These are phyloP conservation scores for Phytophthora fragariaefolia DNA, from an alignment of 352 stramenopile species.

Conservation along the genomic window DNA sequence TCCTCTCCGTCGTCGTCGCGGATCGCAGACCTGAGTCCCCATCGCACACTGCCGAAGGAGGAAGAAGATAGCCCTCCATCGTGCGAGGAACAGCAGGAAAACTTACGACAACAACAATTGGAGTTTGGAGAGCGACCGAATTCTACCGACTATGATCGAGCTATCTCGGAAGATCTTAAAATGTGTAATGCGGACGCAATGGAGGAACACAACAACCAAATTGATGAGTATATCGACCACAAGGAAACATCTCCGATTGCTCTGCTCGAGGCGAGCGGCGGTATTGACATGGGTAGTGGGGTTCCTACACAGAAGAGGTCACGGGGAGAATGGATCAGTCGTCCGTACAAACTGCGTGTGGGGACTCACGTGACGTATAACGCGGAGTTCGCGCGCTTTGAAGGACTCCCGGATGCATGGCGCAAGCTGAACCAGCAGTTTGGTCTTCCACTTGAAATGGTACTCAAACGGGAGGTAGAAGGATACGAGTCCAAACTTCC, in stretches of 20 bases:
- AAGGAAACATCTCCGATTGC: conserved; percentile 18
- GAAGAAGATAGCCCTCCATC: background rate
- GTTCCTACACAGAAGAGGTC: background rate
- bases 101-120: conserved; percentile 9
- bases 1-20: background rate
- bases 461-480: conserved; percentile 63
- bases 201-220: conserved; percentile 19
- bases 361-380: conserved; percentile 85
- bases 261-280: conserved; percentile 19
- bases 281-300: background rate
- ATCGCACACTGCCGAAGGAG: conserved; percentile 13
- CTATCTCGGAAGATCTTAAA: background rate
- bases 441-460: conserved; percentile 63
- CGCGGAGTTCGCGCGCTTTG: conserved; percentile 64
- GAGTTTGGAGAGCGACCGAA: background rate
- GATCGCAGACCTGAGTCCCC: background rate
- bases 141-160: background rate
- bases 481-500: conserved; percentile 76
- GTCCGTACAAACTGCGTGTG: conserved; percentile 68
- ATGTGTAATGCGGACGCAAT: background rate
- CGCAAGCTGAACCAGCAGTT: conserved; percentile 76
- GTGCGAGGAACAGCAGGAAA: background rate
- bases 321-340: conserved; percentile 54
- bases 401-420: conserved; percentile 77
- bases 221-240: background rate